A percentile compares a stretch with the other conserved stretches of the same genome.
Evolutionary conservation across 148 eudicot species (phyloP).

Genomic region (Arbutus unedo): DNA sequence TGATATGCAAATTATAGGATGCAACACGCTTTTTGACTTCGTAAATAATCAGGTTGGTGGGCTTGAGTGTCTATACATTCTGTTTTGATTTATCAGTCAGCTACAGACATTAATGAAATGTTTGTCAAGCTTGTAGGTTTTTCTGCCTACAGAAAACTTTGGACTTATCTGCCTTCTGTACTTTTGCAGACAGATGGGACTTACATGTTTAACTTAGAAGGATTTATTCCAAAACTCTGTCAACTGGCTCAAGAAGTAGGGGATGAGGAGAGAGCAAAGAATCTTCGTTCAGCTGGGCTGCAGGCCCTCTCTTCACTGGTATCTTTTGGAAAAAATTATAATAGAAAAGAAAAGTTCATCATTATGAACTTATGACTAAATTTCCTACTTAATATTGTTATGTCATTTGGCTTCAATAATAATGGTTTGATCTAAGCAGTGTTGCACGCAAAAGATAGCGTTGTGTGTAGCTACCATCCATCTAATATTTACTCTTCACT

Average conservation of each 20-base stretch:
- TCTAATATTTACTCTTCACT: neutral
- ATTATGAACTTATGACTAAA: neutral
- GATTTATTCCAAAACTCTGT: conserved; percentile 78
- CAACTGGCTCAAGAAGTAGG: conserved; percentile 91
- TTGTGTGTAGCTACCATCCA: neutral
- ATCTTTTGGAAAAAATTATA: conserved; percentile 13
- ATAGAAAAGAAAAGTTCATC: neutral
- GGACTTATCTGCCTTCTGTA: conserved; percentile 13
- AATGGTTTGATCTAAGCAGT: conserved; percentile 1
- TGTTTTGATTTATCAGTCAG: neutral
- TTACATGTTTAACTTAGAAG: conserved; percentile 80
- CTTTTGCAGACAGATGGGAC: conserved; percentile 82
- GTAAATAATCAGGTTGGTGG: conserved; percentile 26
- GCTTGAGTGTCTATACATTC: neutral
- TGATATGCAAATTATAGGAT: conserved; percentile 75
- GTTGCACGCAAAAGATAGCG: conserved; percentile 10
- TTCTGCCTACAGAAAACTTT: conserved; percentile 8
- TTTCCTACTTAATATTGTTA: neutral
- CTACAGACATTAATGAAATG: neutral
- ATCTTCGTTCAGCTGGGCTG: conserved; percentile 73
- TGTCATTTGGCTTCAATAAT: conserved; percentile 5
- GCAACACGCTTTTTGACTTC: conserved; percentile 52
- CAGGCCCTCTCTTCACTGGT: conserved; percentile 95
- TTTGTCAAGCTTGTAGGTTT: neutral
- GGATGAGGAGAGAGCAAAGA: conserved; percentile 65